Percentiles rank a stretch among this genome's conserved stretches.
Conservation (phyloP, 208 protist species). For the Wallacemonas sp. region DNA sequence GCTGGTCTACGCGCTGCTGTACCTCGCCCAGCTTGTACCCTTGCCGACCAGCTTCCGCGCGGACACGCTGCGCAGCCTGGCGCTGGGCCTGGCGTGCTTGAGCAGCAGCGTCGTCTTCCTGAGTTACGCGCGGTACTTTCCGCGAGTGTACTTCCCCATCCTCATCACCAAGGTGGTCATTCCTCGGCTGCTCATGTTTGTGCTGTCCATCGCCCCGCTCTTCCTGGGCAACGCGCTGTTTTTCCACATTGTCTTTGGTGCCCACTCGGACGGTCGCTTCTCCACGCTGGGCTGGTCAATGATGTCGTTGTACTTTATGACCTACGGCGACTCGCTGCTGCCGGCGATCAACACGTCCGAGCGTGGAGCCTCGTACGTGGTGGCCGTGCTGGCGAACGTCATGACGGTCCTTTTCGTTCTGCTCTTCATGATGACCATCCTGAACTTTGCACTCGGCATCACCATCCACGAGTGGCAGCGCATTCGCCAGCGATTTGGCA, state of each 20-base stretch:
- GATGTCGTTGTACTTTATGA: slow-evolving; percentile 54
- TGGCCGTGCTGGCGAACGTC: slow-evolving; percentile 35
- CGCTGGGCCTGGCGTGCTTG: slow-evolving; percentile 39
- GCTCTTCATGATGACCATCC: slow-evolving; percentile 61
- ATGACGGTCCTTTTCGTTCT: slow-evolving; percentile 48
- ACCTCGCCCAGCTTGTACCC: slow-evolving; percentile 24
- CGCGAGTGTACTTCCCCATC: slow-evolving; percentile 46
- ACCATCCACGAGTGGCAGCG: slow-evolving; percentile 54
- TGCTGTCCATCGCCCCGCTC: slow-evolving; percentile 39
- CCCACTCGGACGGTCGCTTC: slow-evolving; percentile 44
- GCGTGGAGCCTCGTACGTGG: slow-evolving; percentile 27
- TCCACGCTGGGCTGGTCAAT: slow-evolving; percentile 37
- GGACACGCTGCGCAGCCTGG: slow-evolving; percentile 33
- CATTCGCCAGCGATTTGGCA: slow-evolving; percentile 46
- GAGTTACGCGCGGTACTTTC: slow-evolving; percentile 61
- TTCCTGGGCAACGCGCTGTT: slow-evolving; percentile 59
- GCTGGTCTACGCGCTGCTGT: slow-evolving; percentile 31
- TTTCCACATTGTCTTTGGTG: slow-evolving; percentile 54
- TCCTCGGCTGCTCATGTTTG: slow-evolving; percentile 45
- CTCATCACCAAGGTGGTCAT: slow-evolving; percentile 41
- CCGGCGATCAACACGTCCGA: slow-evolving; percentile 33
- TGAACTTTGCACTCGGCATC: slow-evolving; percentile 65
- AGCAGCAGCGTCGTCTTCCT: slow-evolving; percentile 42
- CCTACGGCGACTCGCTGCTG: slow-evolving; percentile 62
- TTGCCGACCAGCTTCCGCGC: slow-evolving; percentile 24